phyloP scores from a whole-genome alignment of 208 protist species.

The Naegleria lovaniensis region DNA sequence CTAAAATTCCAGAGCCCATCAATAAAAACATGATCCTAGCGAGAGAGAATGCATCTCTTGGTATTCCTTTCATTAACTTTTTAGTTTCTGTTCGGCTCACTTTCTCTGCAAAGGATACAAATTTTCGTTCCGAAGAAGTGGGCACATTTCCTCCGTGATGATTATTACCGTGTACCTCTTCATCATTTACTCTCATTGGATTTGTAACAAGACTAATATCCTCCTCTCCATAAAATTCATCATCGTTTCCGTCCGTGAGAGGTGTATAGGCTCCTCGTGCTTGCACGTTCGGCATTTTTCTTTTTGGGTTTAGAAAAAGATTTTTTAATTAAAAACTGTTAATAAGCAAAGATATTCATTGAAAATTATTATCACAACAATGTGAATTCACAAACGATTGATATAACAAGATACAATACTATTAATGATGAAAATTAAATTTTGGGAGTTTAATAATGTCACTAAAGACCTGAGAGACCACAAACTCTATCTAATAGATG shows the following conservation, averaged over 20 bases:
- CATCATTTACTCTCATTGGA: not conserved
- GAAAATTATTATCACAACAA: too few species aligned
- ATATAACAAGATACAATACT: too few species aligned
- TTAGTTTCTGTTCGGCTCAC: not conserved
- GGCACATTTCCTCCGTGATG: not conserved
- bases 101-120: not conserved
- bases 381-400: too few species aligned
- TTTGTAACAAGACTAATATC: not conserved
- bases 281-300: not conserved
- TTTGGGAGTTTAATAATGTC: too few species aligned
- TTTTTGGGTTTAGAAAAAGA: too few species aligned
- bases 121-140: not conserved
- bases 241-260: not conserved
- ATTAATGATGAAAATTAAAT: too few species aligned
- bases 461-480: too few species aligned
- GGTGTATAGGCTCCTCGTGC: not conserved
- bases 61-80: not conserved
- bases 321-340: too few species aligned
- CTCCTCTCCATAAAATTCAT: not conserved
- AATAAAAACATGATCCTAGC: constrained; percentile 8
- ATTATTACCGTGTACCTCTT: not conserved
- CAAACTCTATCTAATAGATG: too few species aligned
- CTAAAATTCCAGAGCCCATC: not conserved
- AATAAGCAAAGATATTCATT: too few species aligned
- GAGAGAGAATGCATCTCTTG: not conserved